A percentile compares a stretch with the other conserved stretches of the same genome.
Conservation (phyloP, 164 flowering plant species). For the Nymphaea colorata region DNA sequence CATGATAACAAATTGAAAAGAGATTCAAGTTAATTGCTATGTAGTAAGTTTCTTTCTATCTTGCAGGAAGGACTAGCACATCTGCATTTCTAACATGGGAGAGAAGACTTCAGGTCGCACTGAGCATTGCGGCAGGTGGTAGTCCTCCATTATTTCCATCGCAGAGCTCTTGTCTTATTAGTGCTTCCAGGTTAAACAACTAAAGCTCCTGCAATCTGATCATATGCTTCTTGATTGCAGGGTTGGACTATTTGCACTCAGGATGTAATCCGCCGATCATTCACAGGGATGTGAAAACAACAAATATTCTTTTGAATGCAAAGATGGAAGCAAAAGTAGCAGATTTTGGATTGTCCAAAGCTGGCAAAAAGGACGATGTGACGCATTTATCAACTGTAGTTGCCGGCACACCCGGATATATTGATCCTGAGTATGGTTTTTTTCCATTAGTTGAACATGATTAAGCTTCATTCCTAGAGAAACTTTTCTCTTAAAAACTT, state of each 20-base stretch:
- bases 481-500: too few species aligned
- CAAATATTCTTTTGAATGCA: neutral
- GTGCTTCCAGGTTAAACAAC: too few species aligned
- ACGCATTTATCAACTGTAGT: neutral
- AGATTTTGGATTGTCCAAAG: neutral
- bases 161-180: too few species aligned
- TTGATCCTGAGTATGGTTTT: neutral
- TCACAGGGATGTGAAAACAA: neutral
- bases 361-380: neutral
- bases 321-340: neutral
- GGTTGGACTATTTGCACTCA: neutral
- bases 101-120: neutral
- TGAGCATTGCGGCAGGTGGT: neutral
- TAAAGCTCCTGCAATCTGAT: too few species aligned
- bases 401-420: neutral
- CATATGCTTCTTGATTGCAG: neutral
- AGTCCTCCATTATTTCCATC: too few species aligned
- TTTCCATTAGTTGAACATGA: too few species aligned
- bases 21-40: too few species aligned
- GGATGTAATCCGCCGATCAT: neutral
- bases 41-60: too few species aligned
- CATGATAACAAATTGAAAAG: too few species aligned
- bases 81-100: neutral
- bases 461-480: too few species aligned
- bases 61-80: neutral